Evolutionary conservation across 2,329 filamentous ascomycete species (phyloP).

Genomic region (Apiospora arundinis): DNA sequence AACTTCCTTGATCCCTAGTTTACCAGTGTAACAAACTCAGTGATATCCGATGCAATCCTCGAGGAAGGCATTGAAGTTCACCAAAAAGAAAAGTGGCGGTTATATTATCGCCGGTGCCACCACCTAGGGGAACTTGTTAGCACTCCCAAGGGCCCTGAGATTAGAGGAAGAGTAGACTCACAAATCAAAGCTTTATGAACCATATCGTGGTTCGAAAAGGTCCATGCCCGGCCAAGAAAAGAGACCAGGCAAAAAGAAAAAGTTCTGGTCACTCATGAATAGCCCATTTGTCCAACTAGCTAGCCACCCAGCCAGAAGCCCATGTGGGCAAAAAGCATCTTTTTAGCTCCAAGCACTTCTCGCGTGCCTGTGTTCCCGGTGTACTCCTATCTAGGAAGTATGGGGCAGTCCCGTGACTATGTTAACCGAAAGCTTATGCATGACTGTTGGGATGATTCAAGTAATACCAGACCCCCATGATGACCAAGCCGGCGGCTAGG

Average conservation of each 20-base stretch:
- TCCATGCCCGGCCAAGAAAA: neutral
- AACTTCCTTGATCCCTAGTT: neutral
- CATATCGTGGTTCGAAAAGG: neutral
- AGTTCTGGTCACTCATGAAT: neutral
- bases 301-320: neutral
- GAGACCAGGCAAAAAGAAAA: no score
- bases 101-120: neutral
- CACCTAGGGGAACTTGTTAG: neutral
- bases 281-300: neutral
- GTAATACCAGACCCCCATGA: constrained; percentile 1
- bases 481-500: neutral
- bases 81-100: neutral
- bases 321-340: neutral
- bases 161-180: neutral
- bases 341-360: neutral
- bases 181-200: neutral
- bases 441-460: neutral
- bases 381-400: neutral
- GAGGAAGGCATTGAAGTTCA: neutral
- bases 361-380: neutral
- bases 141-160: neutral
- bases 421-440: neutral
- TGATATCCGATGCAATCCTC: neutral
- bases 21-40: neutral
- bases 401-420: neutral